Evolutionary conservation across 345 rosid species (phyloP).

Genomic region (Atalantia buxifolia): DNA sequence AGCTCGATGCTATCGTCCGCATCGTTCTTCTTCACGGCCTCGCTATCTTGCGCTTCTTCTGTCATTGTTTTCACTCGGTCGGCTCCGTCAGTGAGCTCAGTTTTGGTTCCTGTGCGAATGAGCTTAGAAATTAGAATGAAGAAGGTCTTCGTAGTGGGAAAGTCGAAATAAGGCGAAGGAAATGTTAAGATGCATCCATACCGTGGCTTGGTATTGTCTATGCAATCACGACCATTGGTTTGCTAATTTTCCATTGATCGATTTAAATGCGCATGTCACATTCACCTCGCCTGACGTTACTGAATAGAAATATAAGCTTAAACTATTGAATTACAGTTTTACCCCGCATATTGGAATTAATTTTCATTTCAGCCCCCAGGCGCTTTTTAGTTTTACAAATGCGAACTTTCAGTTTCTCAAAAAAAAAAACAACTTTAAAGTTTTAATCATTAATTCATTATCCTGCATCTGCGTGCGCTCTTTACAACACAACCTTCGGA

Average conservation of each 20-base stretch:
- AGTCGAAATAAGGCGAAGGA: not conserved
- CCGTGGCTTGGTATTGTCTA: not conserved
- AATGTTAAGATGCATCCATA: not conserved
- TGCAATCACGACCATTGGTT: not conserved
- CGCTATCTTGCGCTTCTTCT: constrained; percentile 29
- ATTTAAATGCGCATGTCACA: not conserved
- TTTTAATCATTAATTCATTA: too few species aligned
- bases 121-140: not conserved
- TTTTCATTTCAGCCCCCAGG: not conserved
- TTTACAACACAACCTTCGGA: not conserved
- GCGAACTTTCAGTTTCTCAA: not conserved
- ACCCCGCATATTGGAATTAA: not conserved
- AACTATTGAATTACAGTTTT: not conserved
- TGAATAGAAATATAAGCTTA: not conserved
- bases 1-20: constrained; percentile 36
- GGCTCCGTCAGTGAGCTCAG: not conserved
- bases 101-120: not conserved
- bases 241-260: not conserved
- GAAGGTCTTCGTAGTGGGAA: not conserved
- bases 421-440: not conserved
- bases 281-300: not conserved
- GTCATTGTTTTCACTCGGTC: constrained; percentile 21
- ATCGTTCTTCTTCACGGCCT: constrained; percentile 7
- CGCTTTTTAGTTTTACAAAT: not conserved
- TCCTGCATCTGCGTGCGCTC: not conserved